These are phyloP conservation scores for Pleurotus cornucopiae DNA, from an alignment of 768 basidiomycete species.

Conservation along the genomic window DNA sequence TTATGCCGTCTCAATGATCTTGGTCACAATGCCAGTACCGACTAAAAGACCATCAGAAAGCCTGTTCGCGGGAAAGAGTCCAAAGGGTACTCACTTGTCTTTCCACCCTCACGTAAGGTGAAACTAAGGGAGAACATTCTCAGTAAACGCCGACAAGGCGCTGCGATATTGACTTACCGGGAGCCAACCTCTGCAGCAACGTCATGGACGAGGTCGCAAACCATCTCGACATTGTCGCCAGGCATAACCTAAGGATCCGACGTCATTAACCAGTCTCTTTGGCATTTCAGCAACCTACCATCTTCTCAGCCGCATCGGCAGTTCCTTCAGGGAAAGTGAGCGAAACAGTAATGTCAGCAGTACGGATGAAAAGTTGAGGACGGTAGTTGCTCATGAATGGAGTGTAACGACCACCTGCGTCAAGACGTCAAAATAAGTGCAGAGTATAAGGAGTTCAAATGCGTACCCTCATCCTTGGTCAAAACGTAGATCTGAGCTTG, in stretches of 20 bases:
- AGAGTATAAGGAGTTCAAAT: background rate
- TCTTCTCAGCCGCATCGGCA: constrained; percentile 77
- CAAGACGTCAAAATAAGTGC: constrained; percentile 12
- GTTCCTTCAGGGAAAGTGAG: constrained; percentile 87
- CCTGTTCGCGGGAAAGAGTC: background rate
- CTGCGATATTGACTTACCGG: constrained; percentile 38
- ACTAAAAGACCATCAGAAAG: constrained; percentile 38
- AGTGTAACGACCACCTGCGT: constrained; percentile 70
- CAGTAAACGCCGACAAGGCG: constrained; percentile 9
- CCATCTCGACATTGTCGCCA: constrained; percentile 94
- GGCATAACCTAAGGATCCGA: constrained; percentile 73
- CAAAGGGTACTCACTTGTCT: constrained; percentile 61
- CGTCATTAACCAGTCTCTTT: background rate
- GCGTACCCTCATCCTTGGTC: constrained; percentile 77
- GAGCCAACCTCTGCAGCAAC: constrained; percentile 88
- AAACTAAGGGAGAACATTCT: constrained; percentile 39
- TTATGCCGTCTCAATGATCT: constrained; percentile 51
- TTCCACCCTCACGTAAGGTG: constrained; percentile 92
- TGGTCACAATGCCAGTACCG: constrained; percentile 92
- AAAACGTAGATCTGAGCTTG: constrained; percentile 89
- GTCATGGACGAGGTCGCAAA: constrained; percentile 77
- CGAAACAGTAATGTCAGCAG: constrained; percentile 85
- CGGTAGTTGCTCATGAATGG: constrained; percentile 94
- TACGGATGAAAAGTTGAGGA: constrained; percentile 94
- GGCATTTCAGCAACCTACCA: constrained; percentile 42